Conservation (phyloP, 176 grass and related monocot species). For the Puya raimondii region DNA sequence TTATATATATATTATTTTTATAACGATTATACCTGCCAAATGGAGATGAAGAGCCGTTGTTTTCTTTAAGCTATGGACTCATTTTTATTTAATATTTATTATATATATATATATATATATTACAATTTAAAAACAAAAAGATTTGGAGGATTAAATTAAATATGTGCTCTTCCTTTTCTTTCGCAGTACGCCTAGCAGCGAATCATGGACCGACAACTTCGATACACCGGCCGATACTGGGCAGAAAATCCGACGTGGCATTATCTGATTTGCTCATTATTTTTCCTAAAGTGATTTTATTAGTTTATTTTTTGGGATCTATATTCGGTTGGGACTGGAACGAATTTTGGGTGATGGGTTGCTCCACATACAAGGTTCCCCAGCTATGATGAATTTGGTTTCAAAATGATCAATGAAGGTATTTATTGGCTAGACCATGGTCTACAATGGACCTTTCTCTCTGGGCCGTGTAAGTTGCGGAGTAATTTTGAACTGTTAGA, state of each 20-base stretch:
- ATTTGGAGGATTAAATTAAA: background rate
- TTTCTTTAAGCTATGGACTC: background rate
- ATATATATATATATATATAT: slow-evolving; percentile 3
- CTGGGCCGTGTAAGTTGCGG: too few relatives aligned
- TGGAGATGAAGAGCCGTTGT: background rate
- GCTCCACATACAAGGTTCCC: background rate
- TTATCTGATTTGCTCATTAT: slow-evolving; percentile 1
- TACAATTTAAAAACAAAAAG: background rate
- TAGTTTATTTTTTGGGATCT: slow-evolving; percentile 10
- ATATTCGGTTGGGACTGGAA: background rate
- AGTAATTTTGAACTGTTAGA: too few relatives aligned
- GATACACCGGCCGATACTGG: background rate
- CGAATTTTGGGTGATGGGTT: background rate
- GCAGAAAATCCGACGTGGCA: too few relatives aligned
- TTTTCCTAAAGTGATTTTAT: slow-evolving; percentile 19
- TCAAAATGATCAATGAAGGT: background rate
- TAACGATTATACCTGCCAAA: background rate
- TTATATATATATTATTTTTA: background rate
- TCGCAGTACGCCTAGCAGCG: background rate
- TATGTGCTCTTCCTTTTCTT: background rate
- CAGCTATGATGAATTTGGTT: background rate
- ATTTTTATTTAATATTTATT: background rate
- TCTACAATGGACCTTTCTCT: too few relatives aligned
- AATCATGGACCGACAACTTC: background rate
- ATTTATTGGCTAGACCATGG: too few relatives aligned